Evolutionary conservation across 2,329 filamentous ascomycete species (phyloP), one percentile per base, ranked within the genome.

Genomic region (Epichloe gansuensis): DNA sequence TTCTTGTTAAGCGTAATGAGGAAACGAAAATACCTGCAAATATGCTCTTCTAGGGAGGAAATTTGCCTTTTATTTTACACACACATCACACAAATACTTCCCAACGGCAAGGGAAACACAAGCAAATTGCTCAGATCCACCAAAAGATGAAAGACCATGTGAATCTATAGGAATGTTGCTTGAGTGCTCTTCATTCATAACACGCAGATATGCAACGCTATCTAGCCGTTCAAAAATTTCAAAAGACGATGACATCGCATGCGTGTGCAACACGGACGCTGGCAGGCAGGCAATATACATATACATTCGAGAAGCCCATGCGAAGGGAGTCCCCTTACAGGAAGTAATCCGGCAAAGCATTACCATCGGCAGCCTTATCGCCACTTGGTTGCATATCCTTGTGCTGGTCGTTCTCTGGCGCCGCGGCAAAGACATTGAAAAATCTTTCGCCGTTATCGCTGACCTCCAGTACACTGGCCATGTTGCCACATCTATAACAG

Each of bases 381-480:
- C 80, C 78, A 55, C 82, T 80, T 55, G 84, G 80, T 67, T 93
- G 88, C 63, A 86, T 78, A 65, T 96, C 90, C 63, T 95, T 87
- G 66, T 94, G 87, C 60, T 85, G 72, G 66, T 97, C 91, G 63
- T 98, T 95, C 69, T 98, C 93, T 2, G 93, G 93, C 31, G 93
- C 91, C 3, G 93, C 93, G 53, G 94, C 89, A 67, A 98, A 98
- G 25, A 97, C 91, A 66, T 98, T 98, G 75, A 97, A 98, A 69
- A 88, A 95, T 54, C 91, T 78, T 69, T 95, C 90, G 39, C 93
- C 91, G 0, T 85, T 85, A 65, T 95, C 90, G 67, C 89, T 91
- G 54, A 98, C 93, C 71, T 98, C 93, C 39, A 98, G 77, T 46
- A 98, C 93, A 68, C 90, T 95, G 8, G 93, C 93, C 80, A 97